Base-by-base conservation (phyloP, 305 asterid genomes). In the Petunia hybrid region DNA sequence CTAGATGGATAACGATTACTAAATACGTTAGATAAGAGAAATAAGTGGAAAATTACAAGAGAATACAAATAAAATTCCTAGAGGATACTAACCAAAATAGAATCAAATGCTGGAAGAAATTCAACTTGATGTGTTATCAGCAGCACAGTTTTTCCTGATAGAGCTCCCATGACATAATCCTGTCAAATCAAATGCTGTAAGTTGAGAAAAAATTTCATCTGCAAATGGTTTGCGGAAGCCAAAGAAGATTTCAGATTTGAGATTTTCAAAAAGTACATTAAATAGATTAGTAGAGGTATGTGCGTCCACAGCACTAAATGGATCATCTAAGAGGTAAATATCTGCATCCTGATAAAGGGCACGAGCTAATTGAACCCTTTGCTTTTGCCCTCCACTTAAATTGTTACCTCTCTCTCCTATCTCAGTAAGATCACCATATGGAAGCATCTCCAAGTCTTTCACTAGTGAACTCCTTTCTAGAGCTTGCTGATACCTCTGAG, bases 341-440 rank as follows among this genome's bases (percentile, higher is more conserved):
- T 92, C 97, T 63, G 97, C 94, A 80, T 92, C 90, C 75, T 90
- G 91, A 82, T 92, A 92, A 35, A 91, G 79, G 51, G 97, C 97
- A 22, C 94, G 89, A 9, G 97, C 95, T 82, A 92, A 91, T 76
- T 92, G 97, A 69, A 92, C 87, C 5, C 97, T 84, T 70, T 92
- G 97, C 88, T 92, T 92, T 85, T 92, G 95, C 16, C 95, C 97
- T 43, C 97, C 95, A 80, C 95, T 92, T 14, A 92, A 90, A 80
- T 92, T 92, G 66, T 89, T 89, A 51, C 97, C 97, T 85, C 95
- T 85, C 78, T 92, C 97, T 53, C 97, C 97, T 65, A 92, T 92
- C 62, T 85, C 84, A n/a, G 95, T 92, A 74, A 85, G 95, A 83
- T 91, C 95, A 48, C 95, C 95, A 78, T 85, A 91, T 12, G 94